phyloP scores from a whole-genome alignment of 208 protist genomes.

The Leishmania arabica region DNA sequence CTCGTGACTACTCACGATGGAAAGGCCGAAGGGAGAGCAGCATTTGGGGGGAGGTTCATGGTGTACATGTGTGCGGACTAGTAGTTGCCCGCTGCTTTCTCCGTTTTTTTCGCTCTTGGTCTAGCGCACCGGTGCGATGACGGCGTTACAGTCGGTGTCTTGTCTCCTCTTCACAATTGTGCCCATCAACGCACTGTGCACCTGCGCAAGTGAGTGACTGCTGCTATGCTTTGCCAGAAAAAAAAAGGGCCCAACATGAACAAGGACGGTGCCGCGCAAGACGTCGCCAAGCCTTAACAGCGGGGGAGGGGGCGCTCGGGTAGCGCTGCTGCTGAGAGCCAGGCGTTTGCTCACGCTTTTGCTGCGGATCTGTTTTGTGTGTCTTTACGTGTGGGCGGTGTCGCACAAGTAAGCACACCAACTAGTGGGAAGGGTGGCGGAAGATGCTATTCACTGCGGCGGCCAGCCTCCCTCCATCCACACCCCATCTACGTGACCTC shows the following conservation, averaged over 20 bases:
- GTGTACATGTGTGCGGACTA: not conserved
- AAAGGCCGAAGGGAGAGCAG: too few species aligned
- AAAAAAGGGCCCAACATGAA: not conserved
- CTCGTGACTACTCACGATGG: not conserved
- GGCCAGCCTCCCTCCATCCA: not conserved
- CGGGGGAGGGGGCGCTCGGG: not conserved
- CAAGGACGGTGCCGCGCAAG: not conserved
- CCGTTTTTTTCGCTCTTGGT: not conserved
- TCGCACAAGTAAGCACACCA: not conserved
- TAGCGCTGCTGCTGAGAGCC: not conserved
- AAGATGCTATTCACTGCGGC: slow-evolving; percentile 1
- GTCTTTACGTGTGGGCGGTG: not conserved
- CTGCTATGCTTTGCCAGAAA: not conserved
- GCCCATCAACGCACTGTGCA: not conserved
- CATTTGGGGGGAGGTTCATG: not conserved
- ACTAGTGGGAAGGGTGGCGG: too few species aligned
- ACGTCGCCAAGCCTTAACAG: not conserved
- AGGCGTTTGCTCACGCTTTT: not conserved
- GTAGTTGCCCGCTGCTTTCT: not conserved
- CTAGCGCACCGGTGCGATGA: not conserved
- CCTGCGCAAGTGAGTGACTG: not conserved
- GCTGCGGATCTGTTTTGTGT: not conserved
- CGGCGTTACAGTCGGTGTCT: not conserved
- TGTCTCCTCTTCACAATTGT: not conserved
- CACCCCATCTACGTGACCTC: not conserved